Evolutionary conservation across 805 yeast species (phyloP).

Genomic region (Kodamaea leandrae): DNA sequence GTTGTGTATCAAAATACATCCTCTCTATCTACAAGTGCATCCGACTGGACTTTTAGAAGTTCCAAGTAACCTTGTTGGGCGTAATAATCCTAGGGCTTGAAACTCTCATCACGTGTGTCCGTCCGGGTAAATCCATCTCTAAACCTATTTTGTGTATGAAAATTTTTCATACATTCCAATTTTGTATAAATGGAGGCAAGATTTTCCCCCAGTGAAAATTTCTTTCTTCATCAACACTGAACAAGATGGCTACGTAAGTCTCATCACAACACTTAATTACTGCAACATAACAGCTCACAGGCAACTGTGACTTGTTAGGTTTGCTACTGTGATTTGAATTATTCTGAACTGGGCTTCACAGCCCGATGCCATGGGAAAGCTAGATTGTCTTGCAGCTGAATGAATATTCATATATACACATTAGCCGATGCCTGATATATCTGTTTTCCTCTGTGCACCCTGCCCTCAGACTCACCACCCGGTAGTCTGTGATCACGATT

Average conservation of each 20-base stretch:
- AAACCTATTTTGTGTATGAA: neutral
- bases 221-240: conserved; percentile 3
- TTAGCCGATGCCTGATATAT: conserved; percentile 42
- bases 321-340: conserved; percentile 1
- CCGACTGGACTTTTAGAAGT: no score
- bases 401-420: conserved; percentile 20
- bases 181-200: neutral
- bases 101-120: conserved; percentile 1
- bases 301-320: neutral
- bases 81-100: neutral
- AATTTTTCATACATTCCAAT: conserved; percentile 2
- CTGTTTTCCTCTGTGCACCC: conserved; percentile 42
- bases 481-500: conserved; percentile 15
- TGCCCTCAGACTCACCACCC: neutral
- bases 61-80: neutral
- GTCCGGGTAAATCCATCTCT: conserved; percentile 1
- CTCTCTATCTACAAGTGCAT: no score
- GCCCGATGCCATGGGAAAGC: conserved; percentile 36
- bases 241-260: conserved; percentile 12
- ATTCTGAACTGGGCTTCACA: neutral
- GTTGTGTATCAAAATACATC: no score
- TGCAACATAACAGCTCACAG: conserved; percentile 6
- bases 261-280: neutral
- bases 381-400: conserved; percentile 41
- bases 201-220: neutral